Base-by-base conservation (phyloP, 164 flowering plant species). In the Liquidambar formosana region DNA sequence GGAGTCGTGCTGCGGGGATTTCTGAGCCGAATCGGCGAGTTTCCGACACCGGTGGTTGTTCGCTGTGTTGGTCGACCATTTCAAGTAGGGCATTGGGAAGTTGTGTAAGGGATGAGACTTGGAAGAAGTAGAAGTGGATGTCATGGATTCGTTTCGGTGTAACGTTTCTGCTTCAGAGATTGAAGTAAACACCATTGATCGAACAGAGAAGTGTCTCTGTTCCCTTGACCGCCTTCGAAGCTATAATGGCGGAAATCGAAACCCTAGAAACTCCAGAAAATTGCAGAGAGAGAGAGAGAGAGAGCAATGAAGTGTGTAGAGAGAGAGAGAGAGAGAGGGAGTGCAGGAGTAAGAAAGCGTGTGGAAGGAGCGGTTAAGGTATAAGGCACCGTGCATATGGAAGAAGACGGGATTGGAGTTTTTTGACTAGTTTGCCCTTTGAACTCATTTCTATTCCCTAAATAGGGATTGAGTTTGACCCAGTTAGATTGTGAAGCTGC, bases 61-160 rank as follows among this genome's bases (percentile, higher is more conserved):
- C n/a, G 66, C 23, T 14, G 46, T 57, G 58, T 64, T 73, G 27
- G 72, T 66, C 13, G 70, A 46, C 83, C 83, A 82, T 59, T 71
- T 79, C 38, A 78, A 59, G 51, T 60, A 58, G 19, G 81, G 63
- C 5, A 80, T 57, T 0, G 75, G 18, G 53, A 80, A 80, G 66
- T 74, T 76, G 49, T 82, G 83, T 11, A 76, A 75, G 2, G 80
- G 75, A 26, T 81, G 78, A 13, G 82, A 73, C 52, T 81, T 78
- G 15, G 66, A 22, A 0, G 79, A 54, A 0, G 53, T 65, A 0
- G n/a, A n/a, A n/a, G 80, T 16, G 12, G 79, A 71, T 16, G 76
- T 64, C 80, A 77, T 74, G 43, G 19, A 18, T 25, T 22, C 22
- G 26, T 10, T 23, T 9, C 16, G 1, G 0, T n/a, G 1, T 44